A percentile compares a stretch with the other conserved stretches of the same genome.
Conservation (phyloP, 306 rosid genomes). For the Begonia loranthoides region DNA sequence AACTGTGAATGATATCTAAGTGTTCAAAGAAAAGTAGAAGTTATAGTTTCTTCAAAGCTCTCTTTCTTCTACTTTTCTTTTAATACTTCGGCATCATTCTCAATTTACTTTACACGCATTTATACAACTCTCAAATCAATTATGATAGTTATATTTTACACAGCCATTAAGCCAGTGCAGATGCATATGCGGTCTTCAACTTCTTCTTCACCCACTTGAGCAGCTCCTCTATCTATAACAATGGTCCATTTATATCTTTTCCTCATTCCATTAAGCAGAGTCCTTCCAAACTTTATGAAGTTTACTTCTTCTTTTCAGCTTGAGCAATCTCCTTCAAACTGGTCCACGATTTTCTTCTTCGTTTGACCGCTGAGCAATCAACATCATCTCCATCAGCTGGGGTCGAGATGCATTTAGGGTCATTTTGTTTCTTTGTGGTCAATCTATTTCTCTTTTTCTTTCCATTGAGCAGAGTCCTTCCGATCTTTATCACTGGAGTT, state of each 20-base stretch:
- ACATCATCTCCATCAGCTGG: slow-evolving; percentile 20
- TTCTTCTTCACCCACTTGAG: no score
- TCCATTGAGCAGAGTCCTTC: slow-evolving; percentile 16
- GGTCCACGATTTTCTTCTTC: slow-evolving; percentile 56
- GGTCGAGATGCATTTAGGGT: slow-evolving; percentile 15
- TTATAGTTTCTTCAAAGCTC: no score
- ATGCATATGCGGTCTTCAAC: no score
- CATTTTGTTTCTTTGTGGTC: slow-evolving; percentile 17
- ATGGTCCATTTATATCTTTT: slow-evolving; percentile 18
- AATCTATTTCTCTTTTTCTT: slow-evolving; percentile 32
- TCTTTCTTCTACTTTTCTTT: no score
- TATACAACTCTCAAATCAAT: no score
- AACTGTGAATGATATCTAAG: no score
- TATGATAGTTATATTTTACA: no score
- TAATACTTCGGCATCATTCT: no score
- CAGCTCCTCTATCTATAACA: no score
- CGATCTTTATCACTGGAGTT: slow-evolving; percentile 17
- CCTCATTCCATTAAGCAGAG: slow-evolving; percentile 27
- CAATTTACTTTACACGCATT: no score
- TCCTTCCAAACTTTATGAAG: slow-evolving; percentile 1
- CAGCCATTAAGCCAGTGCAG: no score
- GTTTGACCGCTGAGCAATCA: slow-evolving; percentile 23
- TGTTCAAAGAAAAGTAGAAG: no score
- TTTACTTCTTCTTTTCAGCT: slow-evolving; percentile 17
- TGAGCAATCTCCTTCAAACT: slow-evolving; percentile 63